Evolutionary conservation across 176 grass and related monocot genomes (phyloP).

Genomic region (Oryza glumipatula): DNA sequence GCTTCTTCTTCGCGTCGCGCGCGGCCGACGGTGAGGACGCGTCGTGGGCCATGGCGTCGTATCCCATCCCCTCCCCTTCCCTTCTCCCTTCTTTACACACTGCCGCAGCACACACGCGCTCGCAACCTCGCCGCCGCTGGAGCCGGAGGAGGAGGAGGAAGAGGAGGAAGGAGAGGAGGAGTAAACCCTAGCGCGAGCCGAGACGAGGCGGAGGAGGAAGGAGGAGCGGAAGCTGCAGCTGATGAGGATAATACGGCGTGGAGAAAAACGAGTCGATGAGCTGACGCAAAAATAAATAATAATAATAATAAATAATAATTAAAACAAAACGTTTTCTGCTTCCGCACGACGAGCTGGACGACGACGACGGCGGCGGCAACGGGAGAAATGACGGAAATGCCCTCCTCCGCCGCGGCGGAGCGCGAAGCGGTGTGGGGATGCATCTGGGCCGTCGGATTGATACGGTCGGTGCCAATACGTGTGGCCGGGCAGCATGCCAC

Average conservation of each 20-base stretch:
- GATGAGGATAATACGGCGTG: constrained; percentile 17
- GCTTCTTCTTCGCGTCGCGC: constrained; percentile 82
- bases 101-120: not conserved
- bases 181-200: constrained; percentile 46
- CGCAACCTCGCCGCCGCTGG: constrained; percentile 12
- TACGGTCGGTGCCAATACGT: not conserved
- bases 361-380: not conserved
- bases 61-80: constrained; percentile 55
- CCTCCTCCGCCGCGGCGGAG: not conserved
- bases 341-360: not conserved
- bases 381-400: constrained; percentile 11
- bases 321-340: constrained; percentile 5
- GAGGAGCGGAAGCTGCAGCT: not conserved
- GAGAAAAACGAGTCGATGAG: constrained; percentile 10
- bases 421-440: not conserved
- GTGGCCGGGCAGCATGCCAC: not conserved
- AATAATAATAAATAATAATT: not conserved
- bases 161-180: not conserved
- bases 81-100: too few species aligned
- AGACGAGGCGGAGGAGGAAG: not conserved
- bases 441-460: constrained; percentile 21
- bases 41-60: constrained; percentile 54
- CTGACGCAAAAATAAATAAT: not conserved
- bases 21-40: constrained; percentile 46
- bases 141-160: not conserved